phyloP scores from a whole-genome alignment of 2,329 filamentous ascomycete species.

The Colletotrichum sp. region DNA sequence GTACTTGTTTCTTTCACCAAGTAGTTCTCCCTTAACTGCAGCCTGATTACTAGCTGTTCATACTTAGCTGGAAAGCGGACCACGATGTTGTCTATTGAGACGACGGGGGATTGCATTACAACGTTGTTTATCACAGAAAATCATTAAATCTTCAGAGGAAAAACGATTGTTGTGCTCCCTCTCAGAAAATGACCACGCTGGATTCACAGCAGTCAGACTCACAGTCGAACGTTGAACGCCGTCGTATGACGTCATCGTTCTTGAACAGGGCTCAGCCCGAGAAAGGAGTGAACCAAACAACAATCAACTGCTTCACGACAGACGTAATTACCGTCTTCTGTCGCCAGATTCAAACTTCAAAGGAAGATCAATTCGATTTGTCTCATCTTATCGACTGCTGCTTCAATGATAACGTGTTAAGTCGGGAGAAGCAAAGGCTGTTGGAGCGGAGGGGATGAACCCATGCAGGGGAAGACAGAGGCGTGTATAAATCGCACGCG shows the following conservation, averaged over 20 bases:
- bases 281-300: not conserved
- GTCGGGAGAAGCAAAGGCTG: not conserved
- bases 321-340: too few relatives aligned
- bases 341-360: too few relatives aligned
- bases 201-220: not conserved
- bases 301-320: not conserved
- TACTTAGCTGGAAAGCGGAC: not conserved
- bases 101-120: not conserved
- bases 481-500: fast-evolving
- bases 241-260: not conserved
- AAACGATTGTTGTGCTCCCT: not conserved
- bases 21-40: not conserved
- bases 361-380: too few relatives aligned
- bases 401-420: not conserved
- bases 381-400: not conserved
- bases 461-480: fast-evolving
- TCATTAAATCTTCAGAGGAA: not conserved
- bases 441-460: not conserved
- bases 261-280: not conserved
- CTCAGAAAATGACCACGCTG: not conserved
- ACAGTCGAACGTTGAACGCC: not conserved
- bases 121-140: not conserved
- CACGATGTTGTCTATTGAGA: not conserved
- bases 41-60: not conserved
- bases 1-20: not conserved